Percentiles rank a stretch among this genome's conserved stretches.
phyloP scores from a whole-genome alignment of 2,329 filamentous ascomycete genomes.

The Fusarium dlaminii region DNA sequence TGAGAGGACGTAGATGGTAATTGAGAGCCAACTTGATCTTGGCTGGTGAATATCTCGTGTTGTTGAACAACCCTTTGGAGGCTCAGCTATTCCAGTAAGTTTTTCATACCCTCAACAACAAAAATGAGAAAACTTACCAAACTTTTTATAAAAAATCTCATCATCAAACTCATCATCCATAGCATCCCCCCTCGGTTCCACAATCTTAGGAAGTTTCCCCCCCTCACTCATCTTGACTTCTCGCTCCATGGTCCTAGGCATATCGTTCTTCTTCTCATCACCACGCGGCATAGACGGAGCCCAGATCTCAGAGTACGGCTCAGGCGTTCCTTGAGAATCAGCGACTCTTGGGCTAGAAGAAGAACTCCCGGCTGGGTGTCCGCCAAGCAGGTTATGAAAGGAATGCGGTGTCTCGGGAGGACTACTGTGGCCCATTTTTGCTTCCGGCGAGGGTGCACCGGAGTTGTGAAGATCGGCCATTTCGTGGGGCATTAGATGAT shows the following conservation, averaged over 20 bases:
- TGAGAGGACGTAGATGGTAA: constrained; percentile 59
- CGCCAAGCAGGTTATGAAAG: constrained; percentile 29
- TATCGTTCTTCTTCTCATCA: constrained; percentile 3
- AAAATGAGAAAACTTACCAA: constrained; percentile 33
- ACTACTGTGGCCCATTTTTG: constrained; percentile 17
- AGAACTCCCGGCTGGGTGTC: constrained; percentile 6
- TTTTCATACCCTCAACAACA: neutral
- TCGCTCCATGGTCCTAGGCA: constrained; percentile 5
- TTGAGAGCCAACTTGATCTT: constrained; percentile 58
- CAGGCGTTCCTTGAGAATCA: constrained; percentile 12
- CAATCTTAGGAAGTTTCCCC: constrained; percentile 5
- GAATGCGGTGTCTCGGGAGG: constrained; percentile 38
- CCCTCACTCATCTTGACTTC: constrained; percentile 2
- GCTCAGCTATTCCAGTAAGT: constrained; percentile 33
- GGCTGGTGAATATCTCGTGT: constrained; percentile 45
- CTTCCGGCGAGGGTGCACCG: constrained; percentile 16
- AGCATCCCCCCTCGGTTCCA: constrained; percentile 23
- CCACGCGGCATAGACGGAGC: constrained; percentile 32
- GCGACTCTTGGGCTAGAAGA: constrained; percentile 22
- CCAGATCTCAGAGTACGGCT: constrained; percentile 37
- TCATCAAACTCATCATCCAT: constrained; percentile 42
- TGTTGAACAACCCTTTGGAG: constrained; percentile 48
- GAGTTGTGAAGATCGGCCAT: constrained; percentile 27
- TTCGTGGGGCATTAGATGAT: constrained; percentile 38
- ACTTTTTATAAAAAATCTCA: constrained; percentile 46